Conservation (phyloP, 2,329 filamentous ascomycete genomes). For the Exophiala calicioides region DNA sequence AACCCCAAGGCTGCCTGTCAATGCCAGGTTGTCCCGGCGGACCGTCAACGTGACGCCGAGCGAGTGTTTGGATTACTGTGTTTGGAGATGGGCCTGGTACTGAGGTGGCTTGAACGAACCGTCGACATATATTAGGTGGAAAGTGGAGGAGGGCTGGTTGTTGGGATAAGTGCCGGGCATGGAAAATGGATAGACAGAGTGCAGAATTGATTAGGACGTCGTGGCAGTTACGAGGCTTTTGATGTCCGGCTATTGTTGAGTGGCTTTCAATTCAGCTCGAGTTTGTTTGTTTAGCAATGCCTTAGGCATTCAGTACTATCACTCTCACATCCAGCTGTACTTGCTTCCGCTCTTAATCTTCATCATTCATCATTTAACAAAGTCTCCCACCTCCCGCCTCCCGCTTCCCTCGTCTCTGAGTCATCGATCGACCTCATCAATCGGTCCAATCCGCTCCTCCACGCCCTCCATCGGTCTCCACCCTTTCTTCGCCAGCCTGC, state of each 20-base stretch:
- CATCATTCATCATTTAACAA: too few species aligned
- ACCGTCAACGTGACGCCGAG: conserved; percentile 6
- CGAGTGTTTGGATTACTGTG: conserved; percentile 13
- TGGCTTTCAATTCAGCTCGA: too few species aligned
- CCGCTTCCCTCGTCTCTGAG: not conserved
- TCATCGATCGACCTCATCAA: conserved; percentile 23
- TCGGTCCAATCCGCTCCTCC: conserved; percentile 26
- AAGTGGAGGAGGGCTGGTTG: too few species aligned
- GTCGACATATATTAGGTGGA: not conserved
- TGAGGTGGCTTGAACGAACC: not conserved
- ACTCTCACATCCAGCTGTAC: too few species aligned
- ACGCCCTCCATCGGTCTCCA: conserved; percentile 25
- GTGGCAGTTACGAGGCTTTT: too few species aligned
- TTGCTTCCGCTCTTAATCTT: too few species aligned
- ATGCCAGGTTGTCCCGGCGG: conserved; percentile 8
- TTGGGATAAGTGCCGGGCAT: too few species aligned
- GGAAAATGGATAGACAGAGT: too few species aligned
- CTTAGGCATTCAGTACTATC: too few species aligned
- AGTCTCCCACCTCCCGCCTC: not conserved
- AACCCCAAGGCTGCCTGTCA: conserved; percentile 1
- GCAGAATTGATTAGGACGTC: too few species aligned
- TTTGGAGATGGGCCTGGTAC: conserved; percentile 14
- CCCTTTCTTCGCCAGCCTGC: conserved; percentile 19
- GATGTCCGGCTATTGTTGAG: too few species aligned
- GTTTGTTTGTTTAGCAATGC: too few species aligned